These are phyloP conservation scores for Hortiboletus campestris DNA, from an alignment of 768 basidiomycete species.

Conservation along the genomic window DNA sequence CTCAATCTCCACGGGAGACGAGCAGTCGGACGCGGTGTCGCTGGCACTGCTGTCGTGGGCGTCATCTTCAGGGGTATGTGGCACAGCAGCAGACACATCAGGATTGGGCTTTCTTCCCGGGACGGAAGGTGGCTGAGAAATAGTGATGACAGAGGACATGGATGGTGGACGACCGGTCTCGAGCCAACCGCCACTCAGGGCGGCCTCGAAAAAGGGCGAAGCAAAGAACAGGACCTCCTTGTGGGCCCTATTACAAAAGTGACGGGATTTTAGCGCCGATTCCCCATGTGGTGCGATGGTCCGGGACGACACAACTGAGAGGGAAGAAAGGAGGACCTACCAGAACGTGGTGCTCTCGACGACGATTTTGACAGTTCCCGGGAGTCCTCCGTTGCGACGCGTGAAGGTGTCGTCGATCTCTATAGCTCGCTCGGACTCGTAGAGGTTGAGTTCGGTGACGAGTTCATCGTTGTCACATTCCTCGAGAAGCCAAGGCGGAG, in stretches of 20 bases:
- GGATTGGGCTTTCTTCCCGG: constrained; percentile 47
- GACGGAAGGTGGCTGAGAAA: constrained; percentile 67
- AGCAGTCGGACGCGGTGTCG: constrained; percentile 37
- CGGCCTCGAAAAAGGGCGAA: constrained; percentile 93
- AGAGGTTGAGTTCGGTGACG: constrained; percentile 65
- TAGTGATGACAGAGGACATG: constrained; percentile 81
- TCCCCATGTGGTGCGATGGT: background rate
- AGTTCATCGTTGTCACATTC: constrained; percentile 70
- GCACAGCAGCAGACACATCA: constrained; percentile 51
- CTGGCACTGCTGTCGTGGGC: constrained; percentile 32
- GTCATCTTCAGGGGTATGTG: constrained; percentile 58
- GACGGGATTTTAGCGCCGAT: constrained; percentile 5
- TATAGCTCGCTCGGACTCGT: constrained; percentile 67
- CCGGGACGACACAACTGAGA: background rate
- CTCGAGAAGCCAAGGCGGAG: constrained; percentile 77
- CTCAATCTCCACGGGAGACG: constrained; percentile 41
- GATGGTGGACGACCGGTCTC: constrained; percentile 81
- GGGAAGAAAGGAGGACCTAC: too few species aligned
- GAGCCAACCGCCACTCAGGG: constrained; percentile 88
- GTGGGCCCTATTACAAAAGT: constrained; percentile 63
- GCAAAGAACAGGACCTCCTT: constrained; percentile 90
- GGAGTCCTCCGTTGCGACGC: constrained; percentile 54
- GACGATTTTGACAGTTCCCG: constrained; percentile 87
- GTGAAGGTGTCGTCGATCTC: constrained; percentile 82
- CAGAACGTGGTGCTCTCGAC: constrained; percentile 90